Evolutionary conservation across 352 stramenopile species (phyloP), one percentile per base, ranked within the genome.

Genomic region (Phytophthora megakarya): DNA sequence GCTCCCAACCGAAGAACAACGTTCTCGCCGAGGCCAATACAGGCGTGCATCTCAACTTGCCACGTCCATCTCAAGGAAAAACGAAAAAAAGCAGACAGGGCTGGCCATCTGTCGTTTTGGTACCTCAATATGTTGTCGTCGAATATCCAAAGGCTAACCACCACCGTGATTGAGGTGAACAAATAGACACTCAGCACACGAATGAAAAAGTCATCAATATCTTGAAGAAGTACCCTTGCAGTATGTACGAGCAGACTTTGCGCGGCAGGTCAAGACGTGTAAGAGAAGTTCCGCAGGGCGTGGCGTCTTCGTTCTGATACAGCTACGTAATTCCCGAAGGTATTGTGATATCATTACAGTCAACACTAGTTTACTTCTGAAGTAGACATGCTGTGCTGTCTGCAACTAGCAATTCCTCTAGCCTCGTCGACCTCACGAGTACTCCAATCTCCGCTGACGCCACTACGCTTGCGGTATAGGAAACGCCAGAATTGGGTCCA

Each of bases 151-250:
- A 30, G 9, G 21, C 21, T 30, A 9, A 47, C 40, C 16, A 8
- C 22, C 19, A 30, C 40, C 3, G 40, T n/a, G 5, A 47, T 8
- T 9, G 40, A 30, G 5, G 40, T 47, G 8, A 47, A 15, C 21
- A 47, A 11, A 22, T 47, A 10, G 40, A 22, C 40, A n/a, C 21
- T 25, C 40, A 47, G 18, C 21, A 47, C 40, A 16, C 40, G 40
- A 18, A 19, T 30, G 18, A 47, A 47, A 30, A 11, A 47, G 40
- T 30, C 18, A 25, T n/a, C 3, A 22, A 47, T n/a, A 30, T 30
- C 11, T 47, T 47, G 7, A n/a, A 25, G 15, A 47, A 47, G 19
- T 47, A 47, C 21, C 40, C 40, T 8, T 47, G 40, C 40, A 47
- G 26, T 22, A n/a, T 47, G 40, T 30, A 47, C 9, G 40, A 32